A percentile compares a stretch with the other conserved stretches of the same genome.
Evolutionary conservation across 768 basidiomycete genomes (phyloP).

Genomic region (Hydnomerulius pinastri): DNA sequence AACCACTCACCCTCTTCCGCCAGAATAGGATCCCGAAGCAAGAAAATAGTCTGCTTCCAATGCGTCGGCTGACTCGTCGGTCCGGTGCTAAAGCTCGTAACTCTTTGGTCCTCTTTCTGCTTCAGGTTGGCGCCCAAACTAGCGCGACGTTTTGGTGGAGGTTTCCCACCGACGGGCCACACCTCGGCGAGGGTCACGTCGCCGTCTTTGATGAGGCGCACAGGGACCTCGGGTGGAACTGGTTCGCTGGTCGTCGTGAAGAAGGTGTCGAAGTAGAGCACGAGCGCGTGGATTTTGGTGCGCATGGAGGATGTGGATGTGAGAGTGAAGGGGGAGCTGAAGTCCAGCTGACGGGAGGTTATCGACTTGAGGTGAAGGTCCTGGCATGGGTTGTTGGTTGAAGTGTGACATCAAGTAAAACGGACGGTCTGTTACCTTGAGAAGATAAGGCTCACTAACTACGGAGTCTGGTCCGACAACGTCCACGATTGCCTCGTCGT

Average conservation of each 20-base stretch:
- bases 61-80: constrained; percentile 87
- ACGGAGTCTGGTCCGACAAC: constrained; percentile 67
- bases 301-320: constrained; percentile 59
- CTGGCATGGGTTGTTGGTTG: constrained; percentile 37
- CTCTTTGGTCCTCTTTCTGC: constrained; percentile 38
- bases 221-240: constrained; percentile 51
- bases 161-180: constrained; percentile 75
- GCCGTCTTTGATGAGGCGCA: constrained; percentile 60
- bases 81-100: constrained; percentile 88
- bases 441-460: constrained; percentile 57
- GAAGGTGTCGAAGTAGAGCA: constrained; percentile 95
- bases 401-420: neutral
- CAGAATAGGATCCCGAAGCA: constrained; percentile 77
- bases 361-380: constrained; percentile 73
- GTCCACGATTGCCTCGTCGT: constrained; percentile 84
- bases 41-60: constrained; percentile 95
- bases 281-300: constrained; percentile 72
- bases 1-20: constrained; percentile 65
- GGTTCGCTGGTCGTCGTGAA: constrained; percentile 66
- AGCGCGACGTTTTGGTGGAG: constrained; percentile 57
- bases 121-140: constrained; percentile 49
- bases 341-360: constrained; percentile 73
- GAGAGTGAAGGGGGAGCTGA: constrained; percentile 75
- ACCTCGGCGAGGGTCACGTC: constrained; percentile 68
- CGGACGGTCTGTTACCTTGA: constrained; percentile 62